Conservation (phyloP, 148 eudicot genomes). For the Hydrangea macrophylla region DNA sequence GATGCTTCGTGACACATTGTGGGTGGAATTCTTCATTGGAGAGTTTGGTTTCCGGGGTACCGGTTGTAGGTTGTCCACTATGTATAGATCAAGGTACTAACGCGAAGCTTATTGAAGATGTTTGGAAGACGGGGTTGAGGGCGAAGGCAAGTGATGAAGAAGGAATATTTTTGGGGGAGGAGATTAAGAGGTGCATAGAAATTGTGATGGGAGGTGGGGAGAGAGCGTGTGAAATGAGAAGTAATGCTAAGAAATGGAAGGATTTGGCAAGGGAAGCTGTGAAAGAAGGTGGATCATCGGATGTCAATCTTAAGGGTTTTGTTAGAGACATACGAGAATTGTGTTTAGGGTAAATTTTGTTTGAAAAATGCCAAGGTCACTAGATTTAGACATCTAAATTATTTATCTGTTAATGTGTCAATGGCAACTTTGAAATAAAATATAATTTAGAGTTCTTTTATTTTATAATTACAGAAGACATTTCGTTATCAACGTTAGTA, state of each 20-base stretch:
- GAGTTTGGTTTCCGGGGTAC: conserved; percentile 33
- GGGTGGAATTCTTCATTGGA: conserved; percentile 60
- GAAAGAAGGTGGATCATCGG: conserved; percentile 39
- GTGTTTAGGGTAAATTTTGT: background rate
- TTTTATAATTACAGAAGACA: too few relatives aligned
- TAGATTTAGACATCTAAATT: too few relatives aligned
- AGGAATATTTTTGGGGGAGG: conserved; percentile 24
- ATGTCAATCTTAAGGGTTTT: conserved; percentile 30
- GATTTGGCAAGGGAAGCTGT: conserved; percentile 29
- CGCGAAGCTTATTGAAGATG: conserved; percentile 39
- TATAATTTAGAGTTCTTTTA: too few relatives aligned
- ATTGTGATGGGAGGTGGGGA: conserved; percentile 29
- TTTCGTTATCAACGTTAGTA: too few relatives aligned
- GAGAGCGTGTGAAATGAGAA: conserved; percentile 27
- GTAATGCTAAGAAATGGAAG: conserved; percentile 34
- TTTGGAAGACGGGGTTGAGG: conserved; percentile 35
- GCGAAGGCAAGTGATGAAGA: conserved; percentile 22
- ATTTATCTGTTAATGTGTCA: too few relatives aligned
- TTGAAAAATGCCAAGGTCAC: too few relatives aligned
- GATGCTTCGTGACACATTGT: conserved; percentile 25
- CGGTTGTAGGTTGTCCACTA: conserved; percentile 37
- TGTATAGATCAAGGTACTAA: conserved; percentile 42
- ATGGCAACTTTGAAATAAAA: too few relatives aligned
- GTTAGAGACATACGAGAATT: conserved; percentile 10
- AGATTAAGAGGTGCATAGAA: conserved; percentile 35